phyloP scores from a whole-genome alignment of 129 eudicot genomes.

The Chrysanthemum lavandulifolium region DNA sequence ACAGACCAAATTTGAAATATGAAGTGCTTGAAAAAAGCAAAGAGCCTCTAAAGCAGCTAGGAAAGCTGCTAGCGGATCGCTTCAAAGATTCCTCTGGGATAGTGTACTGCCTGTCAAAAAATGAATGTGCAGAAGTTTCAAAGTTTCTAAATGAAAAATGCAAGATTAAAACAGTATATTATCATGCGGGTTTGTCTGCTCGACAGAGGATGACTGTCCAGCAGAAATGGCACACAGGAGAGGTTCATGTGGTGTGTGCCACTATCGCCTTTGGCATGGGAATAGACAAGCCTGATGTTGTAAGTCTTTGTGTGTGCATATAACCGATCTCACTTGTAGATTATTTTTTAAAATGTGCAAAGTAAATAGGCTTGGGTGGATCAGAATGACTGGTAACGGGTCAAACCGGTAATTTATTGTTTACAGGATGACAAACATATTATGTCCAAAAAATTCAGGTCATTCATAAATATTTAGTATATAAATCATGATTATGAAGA shows the following conservation, averaged over 20 bases:
- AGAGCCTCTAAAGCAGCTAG: conserved; percentile 87
- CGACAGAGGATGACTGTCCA: conserved; percentile 84
- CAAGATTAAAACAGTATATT: conserved; percentile 76
- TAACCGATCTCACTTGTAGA: neutral
- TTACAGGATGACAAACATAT: too few relatives aligned
- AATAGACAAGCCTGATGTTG: conserved; percentile 99
- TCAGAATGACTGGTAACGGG: too few relatives aligned
- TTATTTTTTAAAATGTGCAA: too few relatives aligned
- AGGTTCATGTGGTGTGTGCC: conserved; percentile 94
- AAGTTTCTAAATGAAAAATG: conserved; percentile 77
- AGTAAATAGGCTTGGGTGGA: too few relatives aligned
- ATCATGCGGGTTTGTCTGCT: conserved; percentile 97
- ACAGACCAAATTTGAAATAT: conserved; percentile 89
- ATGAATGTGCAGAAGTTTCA: conserved; percentile 88
- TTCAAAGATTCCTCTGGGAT: conserved; percentile 74
- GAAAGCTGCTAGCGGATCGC: conserved; percentile 61
- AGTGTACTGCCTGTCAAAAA: conserved; percentile 97
- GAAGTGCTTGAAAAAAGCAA: conserved; percentile 76
- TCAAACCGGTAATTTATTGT: too few relatives aligned
- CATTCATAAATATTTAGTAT: too few relatives aligned
- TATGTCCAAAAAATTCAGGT: too few relatives aligned
- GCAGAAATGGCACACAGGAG: conserved; percentile 90
- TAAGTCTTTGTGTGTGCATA: conserved; percentile 39
- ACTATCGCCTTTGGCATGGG: conserved; percentile 99
- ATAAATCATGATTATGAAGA: too few relatives aligned